Evolutionary conservation across 2,329 filamentous ascomycete species (phyloP).

Genomic region (Neopestalotiopsis sp.): DNA sequence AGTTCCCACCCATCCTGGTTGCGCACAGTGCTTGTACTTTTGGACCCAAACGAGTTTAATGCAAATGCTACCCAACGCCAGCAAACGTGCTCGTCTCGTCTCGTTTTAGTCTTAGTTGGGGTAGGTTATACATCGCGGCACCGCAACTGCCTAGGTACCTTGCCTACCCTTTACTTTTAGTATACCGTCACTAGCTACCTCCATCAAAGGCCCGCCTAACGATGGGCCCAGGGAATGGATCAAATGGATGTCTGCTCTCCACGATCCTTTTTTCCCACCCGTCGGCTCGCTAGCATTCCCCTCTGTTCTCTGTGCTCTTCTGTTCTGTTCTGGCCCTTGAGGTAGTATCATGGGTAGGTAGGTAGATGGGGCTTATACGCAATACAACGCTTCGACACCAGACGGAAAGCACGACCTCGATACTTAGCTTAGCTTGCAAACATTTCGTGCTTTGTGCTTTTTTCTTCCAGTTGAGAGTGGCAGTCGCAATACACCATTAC

Average conservation of each 20-base stretch:
- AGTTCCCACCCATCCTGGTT: background rate
- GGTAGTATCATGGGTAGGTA: no score
- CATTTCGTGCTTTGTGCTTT: background rate
- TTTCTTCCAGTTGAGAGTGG: background rate
- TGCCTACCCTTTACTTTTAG: background rate
- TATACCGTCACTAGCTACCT: background rate
- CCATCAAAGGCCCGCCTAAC: background rate
- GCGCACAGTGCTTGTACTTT: conserved; percentile 6
- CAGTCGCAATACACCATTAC: background rate
- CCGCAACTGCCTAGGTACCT: background rate
- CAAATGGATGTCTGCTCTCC: background rate
- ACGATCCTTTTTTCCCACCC: background rate
- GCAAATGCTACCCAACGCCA: conserved; percentile 12
- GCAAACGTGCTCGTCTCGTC: conserved; percentile 6
- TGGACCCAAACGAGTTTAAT: background rate
- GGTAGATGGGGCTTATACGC: background rate
- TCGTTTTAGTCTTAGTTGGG: background rate
- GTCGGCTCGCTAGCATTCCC: background rate
- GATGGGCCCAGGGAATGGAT: background rate
- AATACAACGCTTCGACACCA: background rate
- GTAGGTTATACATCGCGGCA: background rate
- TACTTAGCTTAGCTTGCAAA: background rate
- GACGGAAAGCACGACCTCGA: background rate
- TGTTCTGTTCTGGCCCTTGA: background rate
- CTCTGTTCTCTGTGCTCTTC: background rate